phyloP scores from a whole-genome alignment of 225 moss, liverwort and hornwort species.

The Sphagnum contortum region DNA sequence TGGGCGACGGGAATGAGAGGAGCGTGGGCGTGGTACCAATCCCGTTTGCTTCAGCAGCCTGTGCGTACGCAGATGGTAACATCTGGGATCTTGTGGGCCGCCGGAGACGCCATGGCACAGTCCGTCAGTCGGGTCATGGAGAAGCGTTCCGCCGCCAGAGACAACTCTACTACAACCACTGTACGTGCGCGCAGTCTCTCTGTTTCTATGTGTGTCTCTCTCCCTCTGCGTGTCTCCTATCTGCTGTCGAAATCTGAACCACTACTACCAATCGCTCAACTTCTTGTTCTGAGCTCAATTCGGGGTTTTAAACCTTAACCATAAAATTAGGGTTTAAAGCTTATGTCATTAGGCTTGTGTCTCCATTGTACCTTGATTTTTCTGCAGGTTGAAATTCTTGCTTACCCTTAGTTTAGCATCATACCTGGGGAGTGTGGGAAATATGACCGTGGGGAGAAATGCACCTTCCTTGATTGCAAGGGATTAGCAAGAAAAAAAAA shows the following conservation, averaged over 20 bases:
- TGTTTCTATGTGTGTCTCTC: neutral
- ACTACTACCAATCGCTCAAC: neutral
- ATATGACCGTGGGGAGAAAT: too few relatives aligned
- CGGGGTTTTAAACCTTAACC: neutral
- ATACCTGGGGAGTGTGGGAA: too few relatives aligned
- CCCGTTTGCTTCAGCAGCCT: conserved; percentile 45
- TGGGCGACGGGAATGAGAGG: conserved; percentile 29
- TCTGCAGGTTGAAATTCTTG: too few relatives aligned
- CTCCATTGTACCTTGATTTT: too few relatives aligned
- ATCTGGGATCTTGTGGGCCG: conserved; percentile 75
- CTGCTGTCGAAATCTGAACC: neutral
- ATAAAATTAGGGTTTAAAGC: neutral
- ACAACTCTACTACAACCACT: neutral
- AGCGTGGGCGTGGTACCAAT: conserved; percentile 82
- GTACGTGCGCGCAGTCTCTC: neutral
- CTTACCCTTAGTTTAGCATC: too few relatives aligned
- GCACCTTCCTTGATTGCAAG: too few relatives aligned
- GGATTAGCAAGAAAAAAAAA: too few relatives aligned
- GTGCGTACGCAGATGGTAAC: conserved; percentile 79
- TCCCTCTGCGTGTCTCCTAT: neutral
- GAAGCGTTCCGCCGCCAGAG: conserved; percentile 7
- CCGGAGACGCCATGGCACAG: conserved; percentile 73
- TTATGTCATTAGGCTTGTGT: neutral
- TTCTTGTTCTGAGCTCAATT: too few relatives aligned
- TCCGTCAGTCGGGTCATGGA: conserved; percentile 26